phyloP scores from a whole-genome alignment of 257 asterid species.

The Gardenia jasminoides region DNA sequence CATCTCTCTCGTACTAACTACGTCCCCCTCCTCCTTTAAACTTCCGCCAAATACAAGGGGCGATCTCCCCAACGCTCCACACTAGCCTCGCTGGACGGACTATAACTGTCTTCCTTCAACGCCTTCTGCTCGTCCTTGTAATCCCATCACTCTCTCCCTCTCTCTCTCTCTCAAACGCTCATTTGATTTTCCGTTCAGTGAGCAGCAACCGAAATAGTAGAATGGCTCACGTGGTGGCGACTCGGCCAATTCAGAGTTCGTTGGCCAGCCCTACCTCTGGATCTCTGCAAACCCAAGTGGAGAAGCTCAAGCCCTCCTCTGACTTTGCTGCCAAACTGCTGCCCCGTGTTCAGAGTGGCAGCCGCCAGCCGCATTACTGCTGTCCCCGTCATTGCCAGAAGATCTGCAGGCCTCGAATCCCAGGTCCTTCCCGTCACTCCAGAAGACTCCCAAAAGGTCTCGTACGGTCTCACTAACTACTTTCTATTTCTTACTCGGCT shows the following conservation, averaged over 20 bases:
- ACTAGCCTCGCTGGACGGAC: background rate
- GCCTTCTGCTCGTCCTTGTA: conserved; percentile 15
- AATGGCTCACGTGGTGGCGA: conserved; percentile 80
- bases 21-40: background rate
- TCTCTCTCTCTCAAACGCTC: conserved; percentile 8
- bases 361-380: conserved; percentile 33
- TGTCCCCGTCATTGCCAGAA: conserved; percentile 47
- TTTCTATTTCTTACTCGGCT: background rate
- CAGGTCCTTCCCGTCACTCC: conserved; percentile 63
- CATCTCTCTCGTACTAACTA: background rate
- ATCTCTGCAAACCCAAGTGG: conserved; percentile 42
- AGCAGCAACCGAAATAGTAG: conserved; percentile 4
- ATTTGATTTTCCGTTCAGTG: conserved; percentile 5
- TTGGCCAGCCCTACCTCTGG: conserved; percentile 48
- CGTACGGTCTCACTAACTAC: background rate
- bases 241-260: conserved; percentile 60
- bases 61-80: conserved; percentile 44
- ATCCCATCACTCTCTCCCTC: background rate
- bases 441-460: conserved; percentile 66
- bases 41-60: conserved; percentile 42
- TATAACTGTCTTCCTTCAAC: background rate
- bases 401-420: conserved; percentile 47
- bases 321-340: conserved; percentile 52
- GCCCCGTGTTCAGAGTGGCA: conserved; percentile 35
- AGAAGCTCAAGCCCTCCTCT: conserved; percentile 52